Percentiles rank a stretch among this genome's conserved stretches.
Evolutionary conservation across 2,329 filamentous ascomycete species (phyloP).

Genomic region (Aspergillus fischeri): DNA sequence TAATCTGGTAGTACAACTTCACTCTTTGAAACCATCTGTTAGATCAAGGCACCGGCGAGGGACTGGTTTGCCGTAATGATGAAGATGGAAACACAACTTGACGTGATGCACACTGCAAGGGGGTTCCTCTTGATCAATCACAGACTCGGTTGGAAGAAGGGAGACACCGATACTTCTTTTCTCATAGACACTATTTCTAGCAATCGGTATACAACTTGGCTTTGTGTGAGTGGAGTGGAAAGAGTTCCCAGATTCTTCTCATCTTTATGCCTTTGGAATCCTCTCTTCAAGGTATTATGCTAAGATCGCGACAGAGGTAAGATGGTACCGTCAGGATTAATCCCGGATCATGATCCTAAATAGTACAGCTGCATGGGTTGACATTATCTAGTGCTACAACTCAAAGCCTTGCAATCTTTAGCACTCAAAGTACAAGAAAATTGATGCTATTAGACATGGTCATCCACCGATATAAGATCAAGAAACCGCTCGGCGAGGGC

Average conservation of each 20-base stretch:
- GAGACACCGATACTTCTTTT: not conserved
- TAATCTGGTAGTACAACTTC: not conserved
- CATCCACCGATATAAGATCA: not conserved
- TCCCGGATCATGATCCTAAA: not conserved
- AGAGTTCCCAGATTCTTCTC: not conserved
- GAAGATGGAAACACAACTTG: not conserved
- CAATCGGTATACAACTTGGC: no score
- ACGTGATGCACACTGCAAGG: not conserved
- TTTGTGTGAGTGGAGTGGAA: no score
- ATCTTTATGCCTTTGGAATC: not conserved
- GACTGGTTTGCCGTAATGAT: no score
- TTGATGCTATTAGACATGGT: no score
- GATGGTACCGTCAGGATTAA: not conserved
- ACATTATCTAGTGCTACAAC: not conserved
- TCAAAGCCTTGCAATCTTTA: no score
- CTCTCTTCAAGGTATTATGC: not conserved
- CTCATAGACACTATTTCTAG: no score
- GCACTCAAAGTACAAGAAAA: no score
- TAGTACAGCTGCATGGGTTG: not conserved
- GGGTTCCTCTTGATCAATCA: not conserved
- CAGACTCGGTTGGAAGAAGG: not conserved
- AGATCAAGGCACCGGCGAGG: not conserved
- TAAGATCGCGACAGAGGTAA: not conserved
- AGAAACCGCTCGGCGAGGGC: not conserved
- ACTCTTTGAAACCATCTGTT: not conserved